Evolutionary conservation across 2,329 filamentous ascomycete genomes (phyloP), one percentile per base, ranked within the genome.

Genomic region (Claviceps sp.): DNA sequence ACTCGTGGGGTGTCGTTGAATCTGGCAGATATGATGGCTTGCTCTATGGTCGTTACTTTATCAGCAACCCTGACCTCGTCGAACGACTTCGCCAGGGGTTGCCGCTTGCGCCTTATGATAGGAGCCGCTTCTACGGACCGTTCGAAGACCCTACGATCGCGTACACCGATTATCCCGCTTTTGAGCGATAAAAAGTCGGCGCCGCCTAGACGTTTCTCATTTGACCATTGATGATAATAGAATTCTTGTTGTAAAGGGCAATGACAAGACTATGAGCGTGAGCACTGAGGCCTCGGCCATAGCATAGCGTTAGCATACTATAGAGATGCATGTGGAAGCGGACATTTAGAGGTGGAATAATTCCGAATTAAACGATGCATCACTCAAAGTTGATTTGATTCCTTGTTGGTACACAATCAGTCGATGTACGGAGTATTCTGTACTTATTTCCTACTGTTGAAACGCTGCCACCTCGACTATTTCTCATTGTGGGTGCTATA

Each of bases 1-100:
- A 77, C 55, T 69, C 68, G 0, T 74, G 70, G 66, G 73, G 71
- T 1, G 69, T 75, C 1, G 2, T 64, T 1, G 63, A 65, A 42
- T 58, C 78, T 1, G 69, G 68, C 2, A 67, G 62, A 26, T 74
- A 74, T 50, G 73, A 77, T 55, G 74, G 62, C 8, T 56, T 78
- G 26, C 51, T 73, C 2, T 75, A 70, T 50, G 74, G 73, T 0
- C 64, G 73, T 2, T 68, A 69, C 44, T 77, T 75, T 51, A 68
- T 71, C 5, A 73, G 70, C 47, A 75, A 74, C 51, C 74, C 73
- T 0, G 74, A 77, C 56, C 56, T 77, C 50, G 65, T 74, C 3
- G 61, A 71, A 43, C 55, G 73, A 48, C 56, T 76, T 50, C 65
- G 66, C 50, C 65, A 69, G 14, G 69, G 68, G 0, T 58, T 64